Base-by-base conservation (phyloP, 1,284 basidiomycete genomes). In the Pseudomicrostroma phylloplanum region DNA sequence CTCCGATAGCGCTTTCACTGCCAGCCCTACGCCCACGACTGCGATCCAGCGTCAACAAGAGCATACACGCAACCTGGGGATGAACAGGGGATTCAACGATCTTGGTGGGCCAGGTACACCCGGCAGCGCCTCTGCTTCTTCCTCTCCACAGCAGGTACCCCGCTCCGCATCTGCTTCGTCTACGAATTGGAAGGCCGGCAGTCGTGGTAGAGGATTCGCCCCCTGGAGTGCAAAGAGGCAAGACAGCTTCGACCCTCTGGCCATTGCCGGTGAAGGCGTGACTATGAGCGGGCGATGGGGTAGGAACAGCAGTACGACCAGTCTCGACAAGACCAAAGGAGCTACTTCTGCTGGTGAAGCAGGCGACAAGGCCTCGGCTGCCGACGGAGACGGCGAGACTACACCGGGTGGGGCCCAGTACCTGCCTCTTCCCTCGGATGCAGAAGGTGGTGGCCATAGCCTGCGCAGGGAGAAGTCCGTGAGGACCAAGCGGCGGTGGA, bases 261-360 rank as follows among this genome's bases (percentile, higher is more conserved):
- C 71, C 12, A 73, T 72, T 11, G 69, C 64, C 15, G 72, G 70
- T 23, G 73, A 76, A 40, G 73, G 73, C 9, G 63, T 76, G 17
- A 70, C 73, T 61, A 69, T 69, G 48, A 66, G 67, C 0, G 65
- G 70, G 3, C 62, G 67, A 55, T 67, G 67, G 40, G 66, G 59
- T 21, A 36, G 30, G 30, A 36, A 36, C 9, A 63, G 51, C 43
- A 48, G 43, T 48, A n/a, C 43, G 15, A 17, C 21, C 43, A 48
- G 21, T 13, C 17, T 48, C 15, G 43, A 48, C 43, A 21, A 17
- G 43, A 6, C 4, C 43, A 48, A 21, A 48, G 43, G 43, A 48
- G 43, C 15, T n/a, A n/a, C n/a, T n/a, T n/a, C n/a, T 43, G 56
- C 56, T 26, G 62, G 46, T 57, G 54, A 43, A 1, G 54, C 56